phyloP scores from a whole-genome alignment of 2,329 filamentous ascomycete genomes.

The Epichloe uncinata region DNA sequence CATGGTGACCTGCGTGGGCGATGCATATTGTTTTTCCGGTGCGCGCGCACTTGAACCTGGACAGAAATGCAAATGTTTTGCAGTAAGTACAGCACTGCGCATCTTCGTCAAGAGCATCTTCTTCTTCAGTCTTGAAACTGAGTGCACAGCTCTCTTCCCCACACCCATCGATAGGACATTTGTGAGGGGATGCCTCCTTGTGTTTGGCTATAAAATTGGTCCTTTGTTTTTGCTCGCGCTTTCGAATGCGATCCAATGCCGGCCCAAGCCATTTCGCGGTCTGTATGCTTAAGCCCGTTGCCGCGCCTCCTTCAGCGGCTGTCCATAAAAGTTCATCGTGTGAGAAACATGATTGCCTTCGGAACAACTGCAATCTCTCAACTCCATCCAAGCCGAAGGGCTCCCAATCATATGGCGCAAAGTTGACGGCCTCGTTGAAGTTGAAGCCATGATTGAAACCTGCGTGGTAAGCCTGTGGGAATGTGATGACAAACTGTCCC shows the following conservation, averaged over 20 bases:
- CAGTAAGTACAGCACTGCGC: constrained; percentile 89
- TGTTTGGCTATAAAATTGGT: constrained; percentile 56
- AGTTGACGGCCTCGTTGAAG: constrained; percentile 98
- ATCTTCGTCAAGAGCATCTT: constrained; percentile 77
- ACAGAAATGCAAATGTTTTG: constrained; percentile 84
- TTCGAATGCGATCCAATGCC: constrained; percentile 65
- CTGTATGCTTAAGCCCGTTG: constrained; percentile 54
- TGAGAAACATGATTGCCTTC: constrained; percentile 89
- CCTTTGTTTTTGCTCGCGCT: constrained; percentile 58
- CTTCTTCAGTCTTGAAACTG: constrained; percentile 51
- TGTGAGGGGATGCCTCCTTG: constrained; percentile 37
- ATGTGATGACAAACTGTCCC: constrained; percentile 92
- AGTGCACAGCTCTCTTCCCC: constrained; percentile 43
- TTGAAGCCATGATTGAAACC: constrained; percentile 99
- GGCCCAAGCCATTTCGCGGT: constrained; percentile 93
- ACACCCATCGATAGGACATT: constrained; percentile 32
- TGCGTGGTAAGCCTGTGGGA: constrained; percentile 92
- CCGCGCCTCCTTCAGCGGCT: constrained; percentile 65
- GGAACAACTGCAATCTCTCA: constrained; percentile 71
- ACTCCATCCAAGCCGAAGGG: constrained; percentile 80
- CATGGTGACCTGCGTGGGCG: constrained; percentile 62
- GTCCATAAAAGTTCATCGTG: constrained; percentile 92
- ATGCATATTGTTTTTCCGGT: constrained; percentile 75
- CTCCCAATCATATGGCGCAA: constrained; percentile 91
- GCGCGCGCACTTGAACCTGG: constrained; percentile 73